Evolutionary conservation across 2,329 filamentous ascomycete species (phyloP), one percentile per base, ranked within the genome.

Genomic region (Diaporthe eres): DNA sequence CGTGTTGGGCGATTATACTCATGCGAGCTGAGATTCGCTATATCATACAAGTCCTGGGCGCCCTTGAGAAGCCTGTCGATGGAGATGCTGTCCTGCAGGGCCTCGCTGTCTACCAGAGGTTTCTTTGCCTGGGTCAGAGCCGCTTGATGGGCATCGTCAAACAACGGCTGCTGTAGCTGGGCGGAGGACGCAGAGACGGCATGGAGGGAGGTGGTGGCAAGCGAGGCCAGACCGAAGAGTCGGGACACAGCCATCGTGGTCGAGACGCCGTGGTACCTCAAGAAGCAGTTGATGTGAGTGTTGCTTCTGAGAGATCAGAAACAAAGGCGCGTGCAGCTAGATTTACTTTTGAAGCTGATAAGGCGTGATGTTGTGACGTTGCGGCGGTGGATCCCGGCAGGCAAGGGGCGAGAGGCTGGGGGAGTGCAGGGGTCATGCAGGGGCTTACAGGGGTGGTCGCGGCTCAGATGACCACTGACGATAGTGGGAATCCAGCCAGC

Each of bases 1-100:
- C 93, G 88, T 1, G 93, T 94, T 1, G 93, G 93, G 79, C 92
- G 92, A 77, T 90, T 89, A 80, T 91, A 93, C 77, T 94, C 91
- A 2, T 88, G 85, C 76, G 89, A 84, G 15, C 88, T 88, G 71
- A 88, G 85, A 82, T 92, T 86, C 0, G 93, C 92, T 74, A 94
- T 89, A 71, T 89, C 85, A 79, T 89, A 94, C 12, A 95, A 88
- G 55, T 90, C 82, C 79, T 92, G 85, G 6, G 93, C 90, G 28
- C 92, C 90, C 7, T 85, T 82, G 57, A 92, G 83, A 9, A 95
- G 88, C 34, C 88, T 90, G 25, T 89, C 84, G 55, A 84, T 82
- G 25, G 84, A 86, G 83, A 95, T 92, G 76, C 85, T 85, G 22
- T 83, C 84, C 82, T 94, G 90, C 2, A 94, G 86, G 19, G 84